These are phyloP conservation scores for Zymoseptoria passerinii DNA, from an alignment of 2,329 filamentous ascomycete species.

Conservation along the genomic window DNA sequence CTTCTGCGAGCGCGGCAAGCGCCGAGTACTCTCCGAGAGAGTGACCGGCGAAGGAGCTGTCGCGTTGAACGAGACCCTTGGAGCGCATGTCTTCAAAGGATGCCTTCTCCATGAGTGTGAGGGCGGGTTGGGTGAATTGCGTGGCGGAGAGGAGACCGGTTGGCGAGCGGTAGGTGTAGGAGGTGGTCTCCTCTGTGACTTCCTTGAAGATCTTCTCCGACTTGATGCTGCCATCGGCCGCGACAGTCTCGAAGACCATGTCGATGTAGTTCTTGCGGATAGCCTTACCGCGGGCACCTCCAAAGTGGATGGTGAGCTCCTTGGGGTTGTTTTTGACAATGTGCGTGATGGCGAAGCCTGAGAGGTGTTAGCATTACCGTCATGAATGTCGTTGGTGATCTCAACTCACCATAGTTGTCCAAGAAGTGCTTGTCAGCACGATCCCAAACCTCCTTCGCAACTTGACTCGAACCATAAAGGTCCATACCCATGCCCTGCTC, in stretches of 20 bases:
- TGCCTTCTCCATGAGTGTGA: conserved; percentile 99
- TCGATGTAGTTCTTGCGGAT: conserved; percentile 99
- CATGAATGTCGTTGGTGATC: background rate
- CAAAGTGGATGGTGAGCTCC: conserved; percentile 96
- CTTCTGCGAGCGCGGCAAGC: conserved; percentile 87
- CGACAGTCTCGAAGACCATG: conserved; percentile 99
- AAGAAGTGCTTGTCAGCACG: conserved; percentile 95
- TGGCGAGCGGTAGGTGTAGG: conserved; percentile 94
- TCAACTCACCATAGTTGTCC: conserved; percentile 81
- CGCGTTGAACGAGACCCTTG: conserved; percentile 89
- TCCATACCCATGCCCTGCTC: conserved; percentile 99
- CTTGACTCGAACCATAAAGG: conserved; percentile 82
- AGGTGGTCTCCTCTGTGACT: conserved; percentile 83
- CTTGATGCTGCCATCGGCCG: conserved; percentile 83
- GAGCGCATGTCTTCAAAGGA: conserved; percentile 98
- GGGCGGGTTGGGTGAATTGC: conserved; percentile 93
- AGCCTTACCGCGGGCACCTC: conserved; percentile 89
- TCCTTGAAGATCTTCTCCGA: conserved; percentile 99
- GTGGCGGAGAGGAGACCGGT: conserved; percentile 92
- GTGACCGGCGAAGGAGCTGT: conserved; percentile 96
- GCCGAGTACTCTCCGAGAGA: conserved; percentile 98
- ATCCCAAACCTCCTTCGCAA: conserved; percentile 97
- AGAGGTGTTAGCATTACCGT: conserved; percentile 2
- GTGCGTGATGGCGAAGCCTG: conserved; percentile 91
- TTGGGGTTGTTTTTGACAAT: conserved; percentile 99